Evolutionary conservation across 2,329 filamentous ascomycete species (phyloP), one percentile per base, ranked within the genome.

Genomic region (Talaromyces marneffei): DNA sequence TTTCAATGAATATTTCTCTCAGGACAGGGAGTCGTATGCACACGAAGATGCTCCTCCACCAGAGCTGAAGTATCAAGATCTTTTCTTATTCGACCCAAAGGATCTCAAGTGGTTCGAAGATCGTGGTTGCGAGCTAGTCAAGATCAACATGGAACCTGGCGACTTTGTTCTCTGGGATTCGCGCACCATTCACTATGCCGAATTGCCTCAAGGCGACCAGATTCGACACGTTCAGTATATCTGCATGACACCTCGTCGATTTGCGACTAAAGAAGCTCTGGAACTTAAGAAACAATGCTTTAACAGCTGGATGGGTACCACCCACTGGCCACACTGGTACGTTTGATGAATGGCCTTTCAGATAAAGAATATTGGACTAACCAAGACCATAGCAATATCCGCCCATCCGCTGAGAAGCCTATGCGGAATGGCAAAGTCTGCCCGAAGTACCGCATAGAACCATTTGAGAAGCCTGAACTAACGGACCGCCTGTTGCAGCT

Each of bases 121-220:
- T 8, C 67, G 68, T 1, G 78, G 78, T 0, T 77, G 73, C 63
- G 71, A 74, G 60, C 59, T 74, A 6, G 46, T 73, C 42, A 80
- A 80, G 68, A 66, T 79, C 7, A 68, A 71, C 54, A 67, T 73
- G 20, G 78, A 76, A 16, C 74, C 76, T 10, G 78, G 78, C 5
- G 78, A 79, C 61, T 67, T 80, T 62, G 71, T 80, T 4, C 68
- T 80, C 6, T 79, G 78, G 79, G 79, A 80, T 62, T 77, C 75
- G 3, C 69, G 80, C 3, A 78, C 77, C 0, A 76, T 81, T 56
- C 80, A 83, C 66, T 82, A 77, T 64, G 73, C 71, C 42, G 62
- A 66, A 9, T 62, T 75, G 4, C 72, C 75, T 9, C 71, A 75
- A 58, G 71, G 70, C 10, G 65, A 75, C n/a, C 69, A 71, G 35